Base-by-base conservation (phyloP, 1,284 basidiomycete species). In the Sanghuangporus baumii region DNA sequence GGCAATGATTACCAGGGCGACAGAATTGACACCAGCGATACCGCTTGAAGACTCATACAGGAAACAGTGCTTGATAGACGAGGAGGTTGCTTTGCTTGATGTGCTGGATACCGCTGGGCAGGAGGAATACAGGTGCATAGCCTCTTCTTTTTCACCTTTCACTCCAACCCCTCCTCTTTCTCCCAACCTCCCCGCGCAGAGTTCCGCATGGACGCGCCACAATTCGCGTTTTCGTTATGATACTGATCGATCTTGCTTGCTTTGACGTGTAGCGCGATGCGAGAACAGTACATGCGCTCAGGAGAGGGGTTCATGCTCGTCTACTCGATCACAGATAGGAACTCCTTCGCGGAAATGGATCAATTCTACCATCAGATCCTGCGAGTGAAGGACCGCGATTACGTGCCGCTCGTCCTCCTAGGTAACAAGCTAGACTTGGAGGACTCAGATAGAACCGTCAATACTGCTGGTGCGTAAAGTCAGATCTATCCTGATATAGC, bases 271-370 rank as follows among this genome's bases (percentile, higher is more conserved):
- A 96, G 94, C 66, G 94, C 94, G 41, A 97, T 97, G 94, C 89
- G 94, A 57, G 95, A 97, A 74, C 94, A 97, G 71, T 97, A 97
- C 80, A 97, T 96, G 94, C 88, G 93, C 59, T 91, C 93, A 31
- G 97, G 97, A 66, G 97, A 99, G 78, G 97, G 97, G 3, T 99
- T 98, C 83, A 84, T 99, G 57, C 87, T 99, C 66, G 96, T 99
- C 64, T 99, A 99, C 78, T 96, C 94, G 65, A 98, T 99, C 79
- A 98, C 96, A 18, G 97, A 94, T 55, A 88, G 96, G 68, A 94
- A 93, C 78, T 98, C 95, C 50, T 99, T 98, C 72, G 96, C 98
- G 76, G 93, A 95, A 82, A 96, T 98, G 71, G 91, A 86, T 75
- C 95, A 92, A 1, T 98, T 98, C 85, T 93, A 98, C 74, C 95